Percentiles rank a stretch among this genome's conserved stretches.
Evolutionary conservation across 192 early-diverging fungal genomes (phyloP).

Genomic region (Rhizophagus clarus): DNA sequence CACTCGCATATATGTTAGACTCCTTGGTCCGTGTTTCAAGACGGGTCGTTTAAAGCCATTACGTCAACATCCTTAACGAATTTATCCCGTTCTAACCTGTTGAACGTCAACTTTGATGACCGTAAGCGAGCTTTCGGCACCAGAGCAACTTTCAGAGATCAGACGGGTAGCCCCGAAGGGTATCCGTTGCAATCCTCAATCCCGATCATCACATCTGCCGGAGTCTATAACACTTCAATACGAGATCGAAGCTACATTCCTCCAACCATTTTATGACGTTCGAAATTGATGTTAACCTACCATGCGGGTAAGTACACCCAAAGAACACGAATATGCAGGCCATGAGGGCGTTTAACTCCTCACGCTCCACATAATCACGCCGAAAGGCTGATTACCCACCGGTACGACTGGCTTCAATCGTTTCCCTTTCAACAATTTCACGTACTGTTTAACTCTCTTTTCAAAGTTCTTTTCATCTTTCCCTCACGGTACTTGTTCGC

Average conservation of each 20-base stretch:
- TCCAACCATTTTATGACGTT: no score
- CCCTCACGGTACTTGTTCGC: conserved; percentile 87
- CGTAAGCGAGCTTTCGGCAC: not conserved
- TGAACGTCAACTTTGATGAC: conserved; percentile 19
- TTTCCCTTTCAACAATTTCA: conserved; percentile 85
- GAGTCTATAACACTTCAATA: no score
- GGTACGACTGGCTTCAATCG: conserved; percentile 23
- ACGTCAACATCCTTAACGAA: conserved; percentile 61
- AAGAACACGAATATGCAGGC: no score
- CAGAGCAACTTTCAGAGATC: not conserved
- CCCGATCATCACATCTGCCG: no score
- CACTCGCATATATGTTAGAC: conserved; percentile 79
- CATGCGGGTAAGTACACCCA: no score
- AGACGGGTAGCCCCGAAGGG: conserved; percentile 35
- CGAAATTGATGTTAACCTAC: no score
- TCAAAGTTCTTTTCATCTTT: conserved; percentile 86
- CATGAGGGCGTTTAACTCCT: no score
- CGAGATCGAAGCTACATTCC: no score
- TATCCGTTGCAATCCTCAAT: conserved; percentile 32
- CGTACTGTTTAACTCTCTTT: conserved; percentile 83
- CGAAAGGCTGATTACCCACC: conserved; percentile 38
- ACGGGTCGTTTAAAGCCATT: no score
- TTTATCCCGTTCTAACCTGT: conserved; percentile 27
- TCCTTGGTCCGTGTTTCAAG: conserved; percentile 85
- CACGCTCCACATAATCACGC: no score